phyloP scores from a whole-genome alignment of 1,139 yeast genomes.

The Casaregolazyma suthepensis region DNA sequence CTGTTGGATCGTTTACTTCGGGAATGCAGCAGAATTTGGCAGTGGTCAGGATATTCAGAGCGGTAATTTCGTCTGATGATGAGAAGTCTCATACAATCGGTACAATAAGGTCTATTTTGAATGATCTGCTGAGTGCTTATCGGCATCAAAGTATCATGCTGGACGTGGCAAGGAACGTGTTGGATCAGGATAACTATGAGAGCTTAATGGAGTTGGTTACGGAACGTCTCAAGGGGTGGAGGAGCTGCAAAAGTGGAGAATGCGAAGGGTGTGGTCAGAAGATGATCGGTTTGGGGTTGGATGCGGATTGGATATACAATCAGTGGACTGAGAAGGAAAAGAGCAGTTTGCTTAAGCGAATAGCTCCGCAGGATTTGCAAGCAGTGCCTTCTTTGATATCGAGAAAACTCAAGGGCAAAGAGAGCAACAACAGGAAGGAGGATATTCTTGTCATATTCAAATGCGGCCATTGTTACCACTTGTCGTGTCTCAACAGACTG shows the following conservation, averaged over 20 bases:
- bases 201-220: conserved; percentile 39
- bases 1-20: conserved; percentile 14
- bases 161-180: conserved; percentile 45
- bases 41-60: conserved; percentile 24
- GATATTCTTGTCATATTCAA: conserved; percentile 41
- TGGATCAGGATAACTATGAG: conserved; percentile 49
- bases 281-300: conserved; percentile 56
- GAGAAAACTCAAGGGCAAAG: neutral
- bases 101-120: conserved; percentile 52
- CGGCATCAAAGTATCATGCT: conserved; percentile 57
- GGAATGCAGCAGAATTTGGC: conserved; percentile 22
- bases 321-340: conserved; percentile 29
- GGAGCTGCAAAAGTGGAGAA: conserved; percentile 41
- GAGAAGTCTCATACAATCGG: conserved; percentile 22
- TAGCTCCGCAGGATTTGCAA: neutral
- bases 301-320: conserved; percentile 32
- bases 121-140: conserved; percentile 59
- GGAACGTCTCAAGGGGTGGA: conserved; percentile 54
- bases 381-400: neutral
- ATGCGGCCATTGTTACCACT: conserved; percentile 66
- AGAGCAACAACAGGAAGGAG: conserved; percentile 6
- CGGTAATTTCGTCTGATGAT: conserved; percentile 22
- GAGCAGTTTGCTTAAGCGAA: conserved; percentile 6
- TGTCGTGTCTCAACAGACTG: conserved; percentile 47
- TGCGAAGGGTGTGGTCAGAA: conserved; percentile 69